Evolutionary conservation across 2,329 filamentous ascomycete species (phyloP), one percentile per base, ranked within the genome.

Genomic region (Rhinocladiella mackenziei): DNA sequence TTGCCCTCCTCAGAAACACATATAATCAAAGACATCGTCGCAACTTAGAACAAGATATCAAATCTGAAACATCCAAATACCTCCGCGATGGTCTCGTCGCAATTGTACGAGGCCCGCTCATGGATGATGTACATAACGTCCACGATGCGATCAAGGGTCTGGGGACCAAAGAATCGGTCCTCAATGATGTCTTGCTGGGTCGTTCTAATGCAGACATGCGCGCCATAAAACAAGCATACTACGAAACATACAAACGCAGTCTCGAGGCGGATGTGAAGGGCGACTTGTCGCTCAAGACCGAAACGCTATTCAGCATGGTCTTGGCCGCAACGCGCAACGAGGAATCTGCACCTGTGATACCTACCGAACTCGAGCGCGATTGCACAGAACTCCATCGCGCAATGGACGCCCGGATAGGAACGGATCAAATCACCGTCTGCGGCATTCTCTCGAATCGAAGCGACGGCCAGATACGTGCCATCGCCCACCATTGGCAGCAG

Each of bases 121-220:
- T 80, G 36, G 76, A 87, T 51, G 91, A 97, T 62, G 83, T 84
- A 3, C 72, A 82, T 58, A 76, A 80, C 40, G 69, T 92, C 6
- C 73, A 82, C 58, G 74, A 83, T 1, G 83, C 88, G 1, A 81
- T 95, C 70, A 73, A 80, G 36, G 89, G 91, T 0, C 62, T 80
- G 1, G 92, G 92, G 5, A 97, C 91, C 1, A 94, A 94, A 58
- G 91, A 97, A 61, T 71, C 73, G 42, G 73, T 92, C 1, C 73
- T 98, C 37, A 92, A 95, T 62, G 91, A 97, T 56, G 76, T 95
- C 4, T 74, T 97, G 2, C 77, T 96, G 3, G 76, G 81, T 6
- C 79, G 91, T 25, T 85, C 81, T 25, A 97, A 97, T 59, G 88
- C 89, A 23, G 91, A 97, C 58, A 72, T 98, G 28, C 76, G 79